Conservation (phyloP, 2,329 filamentous ascomycete species). For the Exophiala sp. region DNA sequence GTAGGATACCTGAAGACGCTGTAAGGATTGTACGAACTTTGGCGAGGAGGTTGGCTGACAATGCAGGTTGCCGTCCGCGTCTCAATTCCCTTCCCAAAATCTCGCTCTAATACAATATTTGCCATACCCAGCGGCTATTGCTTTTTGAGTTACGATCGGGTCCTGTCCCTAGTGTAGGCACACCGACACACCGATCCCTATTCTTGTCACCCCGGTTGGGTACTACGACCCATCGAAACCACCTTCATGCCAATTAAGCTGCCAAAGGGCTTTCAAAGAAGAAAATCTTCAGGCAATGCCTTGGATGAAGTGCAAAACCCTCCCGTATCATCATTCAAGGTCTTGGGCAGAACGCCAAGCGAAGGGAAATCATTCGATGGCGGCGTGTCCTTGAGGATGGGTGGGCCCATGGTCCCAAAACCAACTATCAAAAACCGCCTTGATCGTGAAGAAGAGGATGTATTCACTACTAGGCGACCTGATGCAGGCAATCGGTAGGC, state of each 20-base stretch:
- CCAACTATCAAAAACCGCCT: conserved; percentile 34
- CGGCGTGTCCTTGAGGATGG: conserved; percentile 32
- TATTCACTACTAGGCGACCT: conserved; percentile 37
- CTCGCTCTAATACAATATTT: conserved; percentile 11
- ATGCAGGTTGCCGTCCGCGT: conserved; percentile 21
- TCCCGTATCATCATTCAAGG: conserved; percentile 48
- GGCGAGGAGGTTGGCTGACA: conserved; percentile 12
- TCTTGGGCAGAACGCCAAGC: conserved; percentile 49
- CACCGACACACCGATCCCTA: background rate
- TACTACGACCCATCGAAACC: conserved; percentile 13
- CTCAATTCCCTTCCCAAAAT: conserved; percentile 16
- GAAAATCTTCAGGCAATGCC: conserved; percentile 54
- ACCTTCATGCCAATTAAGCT: conserved; percentile 54
- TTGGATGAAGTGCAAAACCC: conserved; percentile 46
- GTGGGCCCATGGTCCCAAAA: conserved; percentile 31
- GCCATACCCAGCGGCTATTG: conserved; percentile 8
- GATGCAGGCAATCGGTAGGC: conserved; percentile 38
- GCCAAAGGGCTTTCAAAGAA: conserved; percentile 51
- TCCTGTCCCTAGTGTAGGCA: conserved; percentile 1
- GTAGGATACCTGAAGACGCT: background rate
- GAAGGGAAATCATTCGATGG: conserved; percentile 45
- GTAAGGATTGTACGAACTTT: background rate
- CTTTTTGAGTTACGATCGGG: conserved; percentile 6
- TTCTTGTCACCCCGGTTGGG: conserved; percentile 7
- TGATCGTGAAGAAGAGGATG: conserved; percentile 33